Percentiles rank a stretch among this genome's conserved stretches.
These are phyloP conservation scores for Ustilago curta DNA, from an alignment of 1,284 basidiomycete genomes.

Conservation along the genomic window DNA sequence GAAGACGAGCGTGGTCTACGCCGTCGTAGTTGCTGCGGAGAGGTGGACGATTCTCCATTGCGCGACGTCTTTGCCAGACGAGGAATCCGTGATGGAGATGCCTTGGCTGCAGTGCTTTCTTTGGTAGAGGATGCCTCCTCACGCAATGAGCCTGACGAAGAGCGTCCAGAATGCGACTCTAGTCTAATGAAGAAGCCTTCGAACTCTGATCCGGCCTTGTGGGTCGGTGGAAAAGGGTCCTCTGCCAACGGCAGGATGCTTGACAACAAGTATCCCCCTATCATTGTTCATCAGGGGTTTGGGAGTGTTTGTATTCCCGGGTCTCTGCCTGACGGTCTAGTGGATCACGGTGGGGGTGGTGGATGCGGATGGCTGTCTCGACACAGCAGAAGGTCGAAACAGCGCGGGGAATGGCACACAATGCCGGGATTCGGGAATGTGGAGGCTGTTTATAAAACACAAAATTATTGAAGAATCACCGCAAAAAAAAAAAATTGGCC, in stretches of 20 bases:
- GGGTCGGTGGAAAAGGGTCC: conserved; percentile 48
- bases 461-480: background rate
- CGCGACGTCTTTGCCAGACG: conserved; percentile 3
- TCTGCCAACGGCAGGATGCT: conserved; percentile 29
- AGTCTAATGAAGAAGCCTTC: conserved; percentile 50
- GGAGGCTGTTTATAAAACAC: conserved; percentile 8
- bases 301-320: background rate
- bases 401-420: background rate
- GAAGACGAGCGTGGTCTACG: conserved; percentile 3
- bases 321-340: background rate
- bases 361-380: background rate
- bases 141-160: background rate
- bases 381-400: background rate
- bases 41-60: background rate
- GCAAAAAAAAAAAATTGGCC: background rate
- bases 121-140: background rate
- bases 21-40: background rate
- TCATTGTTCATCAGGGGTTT: background rate
- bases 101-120: background rate
- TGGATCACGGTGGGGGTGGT: background rate
- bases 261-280: conserved; percentile 9
- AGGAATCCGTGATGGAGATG: conserved; percentile 31
- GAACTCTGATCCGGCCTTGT: conserved; percentile 45
- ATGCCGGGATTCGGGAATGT: conserved; percentile 30
- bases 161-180: conserved; percentile 36